Base-by-base conservation (phyloP, 2,329 filamentous ascomycete species). In the Arachnomyces sp. region DNA sequence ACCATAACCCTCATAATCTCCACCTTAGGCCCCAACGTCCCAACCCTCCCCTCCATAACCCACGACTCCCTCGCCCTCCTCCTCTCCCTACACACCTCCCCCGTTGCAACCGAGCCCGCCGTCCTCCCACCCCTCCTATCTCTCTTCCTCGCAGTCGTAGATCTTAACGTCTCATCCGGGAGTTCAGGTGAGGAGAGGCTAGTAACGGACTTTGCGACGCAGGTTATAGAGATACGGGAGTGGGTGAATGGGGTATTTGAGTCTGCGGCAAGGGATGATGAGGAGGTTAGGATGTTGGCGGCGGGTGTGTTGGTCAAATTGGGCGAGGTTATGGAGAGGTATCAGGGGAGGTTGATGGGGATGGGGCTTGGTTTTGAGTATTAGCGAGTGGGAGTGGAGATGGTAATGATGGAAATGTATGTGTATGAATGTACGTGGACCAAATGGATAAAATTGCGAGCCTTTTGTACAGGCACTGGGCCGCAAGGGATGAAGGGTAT, bases 1-100 rank as follows among this genome's bases (percentile, higher is more conserved):
- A 98, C 92, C 0, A 71, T 96, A 0, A 82, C 83, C 1, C 69
- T 98, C 6, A 68, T 94, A 28, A 66, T 96, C 34, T 82, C 94
- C 50, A 84, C 90, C 0, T 77, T 84, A 0, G 92, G 92, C 0
- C 84, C 89, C 0, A 79, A 82, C 39, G 89, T 84, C 0, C 70
- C 89, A 0, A 72, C 77, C 1, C 73, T 96, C 0, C 79, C 82
- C 1, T 78, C 86, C 40, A 80, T 95, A 70, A 95, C 88, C 1
- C 70, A 78, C 7, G 87, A 95, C 61, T 76, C 93, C 13, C 89
- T 89, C 77, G 76, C 82, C 34, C 65, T 98, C n/a, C 67, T 96
- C 2, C 76, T 95, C 51, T 70, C 74, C 2, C 69, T 94, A 2
- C 74, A 77, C 70, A 32, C 61, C 33, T 51, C 50, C 15, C 56